Evolutionary conservation across 306 rosid genomes (phyloP), one percentile per base, ranked within the genome.

Genomic region (Lathyrus tuberosus): DNA sequence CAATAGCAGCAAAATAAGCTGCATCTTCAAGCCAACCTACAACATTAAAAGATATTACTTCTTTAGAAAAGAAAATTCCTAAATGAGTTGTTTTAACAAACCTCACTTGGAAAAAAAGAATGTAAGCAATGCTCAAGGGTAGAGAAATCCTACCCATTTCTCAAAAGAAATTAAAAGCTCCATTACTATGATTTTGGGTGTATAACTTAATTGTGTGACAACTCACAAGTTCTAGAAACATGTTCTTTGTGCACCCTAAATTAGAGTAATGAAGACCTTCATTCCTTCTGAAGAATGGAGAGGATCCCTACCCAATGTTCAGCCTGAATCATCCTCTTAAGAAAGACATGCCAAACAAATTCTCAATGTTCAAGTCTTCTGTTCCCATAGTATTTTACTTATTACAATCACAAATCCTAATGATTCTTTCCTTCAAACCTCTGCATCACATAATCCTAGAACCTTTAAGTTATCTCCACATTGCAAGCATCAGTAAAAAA

Each of bases 1-100:
- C 98, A 79, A 93, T 93, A 49, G 98, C 94, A 78, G 98, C 94
- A 84, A 93, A 93, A 83, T 85, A 93, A 51, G 98, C 98, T 54
- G 97, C 96, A 84, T 93, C 98, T 78, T 88, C 89, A 58, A 93
- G 97, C 98, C 98, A 93, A 69, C 97, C 98, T 93, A 74, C 73
- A 85, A 76, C 49, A 68, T 59, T 38, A 54, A 49, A 41, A 76
- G 69, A 69, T 41, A 79, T 67, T 67, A 77, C 53, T 57, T 62
- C 77, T 72, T 65, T 51, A 63, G 71, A 72, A 33, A 28, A 71
- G 52, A 74, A 44, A 66, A 43, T 16, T 53, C 60, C 66, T n/a
- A 15, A 30, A 35, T 76, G 43, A 72, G 37, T 53, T 47, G 22
- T 44, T 20, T 20, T 20, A 24, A 73, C 43, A 69, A 57, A 37